Evolutionary conservation across 768 basidiomycete genomes (phyloP).

Genomic region (Suillus placidus): DNA sequence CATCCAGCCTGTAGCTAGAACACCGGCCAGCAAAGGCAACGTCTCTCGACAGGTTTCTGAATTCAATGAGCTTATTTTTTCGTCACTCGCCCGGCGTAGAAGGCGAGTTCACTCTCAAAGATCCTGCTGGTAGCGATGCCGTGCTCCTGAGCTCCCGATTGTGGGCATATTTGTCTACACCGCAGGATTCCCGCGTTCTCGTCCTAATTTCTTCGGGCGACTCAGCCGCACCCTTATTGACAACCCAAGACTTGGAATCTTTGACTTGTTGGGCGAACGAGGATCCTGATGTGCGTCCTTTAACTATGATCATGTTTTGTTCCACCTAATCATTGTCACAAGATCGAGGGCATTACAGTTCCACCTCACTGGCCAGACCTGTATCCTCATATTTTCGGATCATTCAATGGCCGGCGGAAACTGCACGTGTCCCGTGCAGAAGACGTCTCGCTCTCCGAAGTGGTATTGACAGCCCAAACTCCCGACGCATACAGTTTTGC

Average conservation of each 20-base stretch:
- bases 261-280: slow-evolving; percentile 39
- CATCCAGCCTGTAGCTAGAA: neutral
- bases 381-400: slow-evolving; percentile 41
- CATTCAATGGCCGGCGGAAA: slow-evolving; percentile 15
- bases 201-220: neutral
- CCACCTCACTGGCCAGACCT: slow-evolving; percentile 43
- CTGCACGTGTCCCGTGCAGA: slow-evolving; percentile 24
- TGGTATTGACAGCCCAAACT: slow-evolving; percentile 56
- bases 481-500: slow-evolving; percentile 50
- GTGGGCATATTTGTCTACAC: slow-evolving; percentile 1
- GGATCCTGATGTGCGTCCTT: slow-evolving; percentile 41
- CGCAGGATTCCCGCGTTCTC: neutral
- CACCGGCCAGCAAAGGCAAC: neutral
- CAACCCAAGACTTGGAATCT: slow-evolving; percentile 1
- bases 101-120: slow-evolving; percentile 32
- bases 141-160: slow-evolving; percentile 26
- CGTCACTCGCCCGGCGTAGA: slow-evolving; percentile 25
- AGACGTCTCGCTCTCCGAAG: slow-evolving; percentile 47
- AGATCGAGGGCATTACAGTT: slow-evolving; percentile 26
- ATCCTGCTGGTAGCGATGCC: slow-evolving; percentile 22
- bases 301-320: neutral
- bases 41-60: neutral
- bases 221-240: neutral
- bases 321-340: neutral
- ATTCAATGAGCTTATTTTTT: slow-evolving; percentile 42